Base-by-base conservation (phyloP, 2,329 filamentous ascomycete species). In the Colletotrichum phormii region DNA sequence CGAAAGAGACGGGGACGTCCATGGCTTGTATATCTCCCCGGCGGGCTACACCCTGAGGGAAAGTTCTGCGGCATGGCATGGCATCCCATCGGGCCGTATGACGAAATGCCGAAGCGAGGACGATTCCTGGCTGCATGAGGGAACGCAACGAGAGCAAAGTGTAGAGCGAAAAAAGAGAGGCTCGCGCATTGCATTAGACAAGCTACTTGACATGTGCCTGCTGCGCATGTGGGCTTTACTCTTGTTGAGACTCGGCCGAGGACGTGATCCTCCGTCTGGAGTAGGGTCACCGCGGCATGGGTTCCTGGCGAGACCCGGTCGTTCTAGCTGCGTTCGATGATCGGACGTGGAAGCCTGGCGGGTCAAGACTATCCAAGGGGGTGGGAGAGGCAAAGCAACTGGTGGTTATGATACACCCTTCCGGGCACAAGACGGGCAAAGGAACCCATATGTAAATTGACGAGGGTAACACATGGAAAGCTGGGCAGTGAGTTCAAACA, bases 191-290 rank as follows among this genome's bases (percentile, higher is more conserved):
- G 70, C 65, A 64, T 55, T 35, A 26, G 37, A 42, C 49, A 42
- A 33, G 35, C 55, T 13, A 65, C 54, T 61, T 26, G 35, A 51
- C 71, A 71, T 73, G 60, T 73, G 71, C 55, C 18, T 18, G 37
- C 37, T 18, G 8, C 46, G 60, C 60, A 53, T 63, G 5, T 22
- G 13, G 5, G 15, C 62, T 2, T 46, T 22, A 35, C 58, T 33
- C 26, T 68, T n/a, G n/a, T 15, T 5, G 4, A 9, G 29, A n/a
- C 37, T 72, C 64, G 59, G 64, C 58, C 64, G 24, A 62, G 64
- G 64, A 49, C 22, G 33, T 35, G 18, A 66, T 46, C 12, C 42
- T 46, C 42, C 49, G 51, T 72, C 69, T 42, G 58, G 54, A 55
- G 8, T 26, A 5, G 35, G 9, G 18, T 59, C 3, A 6, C 18